A percentile compares a stretch with the other conserved stretches of the same genome.
Conservation (phyloP, 257 asterid species). For the Scutellaria baicalensis region DNA sequence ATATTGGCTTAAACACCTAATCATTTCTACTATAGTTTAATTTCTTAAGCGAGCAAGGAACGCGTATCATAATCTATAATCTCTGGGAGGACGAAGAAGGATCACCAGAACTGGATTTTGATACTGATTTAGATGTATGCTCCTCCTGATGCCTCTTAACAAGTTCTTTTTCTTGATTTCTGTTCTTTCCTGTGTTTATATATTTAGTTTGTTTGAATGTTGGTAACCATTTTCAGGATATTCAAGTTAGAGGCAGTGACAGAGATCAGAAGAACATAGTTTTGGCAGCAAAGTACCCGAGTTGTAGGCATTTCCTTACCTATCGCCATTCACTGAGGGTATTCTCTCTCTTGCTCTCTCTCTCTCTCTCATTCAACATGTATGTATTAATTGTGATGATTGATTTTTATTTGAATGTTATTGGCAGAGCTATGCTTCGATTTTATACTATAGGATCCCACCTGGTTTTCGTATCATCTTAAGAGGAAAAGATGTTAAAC, state of each 20-base stretch:
- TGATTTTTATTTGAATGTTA: not conserved
- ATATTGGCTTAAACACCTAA: not conserved
- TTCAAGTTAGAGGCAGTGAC: conserved; percentile 55
- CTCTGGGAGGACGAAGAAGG: conserved; percentile 87
- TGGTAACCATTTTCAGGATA: conserved; percentile 36
- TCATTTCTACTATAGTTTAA: conserved; percentile 33
- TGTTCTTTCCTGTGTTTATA: not conserved
- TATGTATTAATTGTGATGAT: not conserved
- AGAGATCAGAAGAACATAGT: conserved; percentile 62
- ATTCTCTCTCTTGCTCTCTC: not conserved
- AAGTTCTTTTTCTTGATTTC: not conserved
- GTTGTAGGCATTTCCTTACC: conserved; percentile 59
- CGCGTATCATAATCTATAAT: conserved; percentile 68
- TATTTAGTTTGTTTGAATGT: not conserved
- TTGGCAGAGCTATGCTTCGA: conserved; percentile 65
- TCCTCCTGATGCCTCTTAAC: not conserved
- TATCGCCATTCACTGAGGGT: conserved; percentile 80
- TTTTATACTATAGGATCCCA: conserved; percentile 55
- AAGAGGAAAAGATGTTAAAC: conserved; percentile 53
- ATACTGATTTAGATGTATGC: conserved; percentile 46
- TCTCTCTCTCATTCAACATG: not conserved
- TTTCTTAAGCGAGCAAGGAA: conserved; percentile 54
- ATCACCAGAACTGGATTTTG: conserved; percentile 58
- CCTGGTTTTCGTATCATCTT: conserved; percentile 49
- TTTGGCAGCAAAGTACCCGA: conserved; percentile 46